Percentiles rank a stretch among this genome's conserved stretches.
Evolutionary conservation across 73 alveolate genomes (phyloP).

Genomic region (Effrenium voratum): DNA sequence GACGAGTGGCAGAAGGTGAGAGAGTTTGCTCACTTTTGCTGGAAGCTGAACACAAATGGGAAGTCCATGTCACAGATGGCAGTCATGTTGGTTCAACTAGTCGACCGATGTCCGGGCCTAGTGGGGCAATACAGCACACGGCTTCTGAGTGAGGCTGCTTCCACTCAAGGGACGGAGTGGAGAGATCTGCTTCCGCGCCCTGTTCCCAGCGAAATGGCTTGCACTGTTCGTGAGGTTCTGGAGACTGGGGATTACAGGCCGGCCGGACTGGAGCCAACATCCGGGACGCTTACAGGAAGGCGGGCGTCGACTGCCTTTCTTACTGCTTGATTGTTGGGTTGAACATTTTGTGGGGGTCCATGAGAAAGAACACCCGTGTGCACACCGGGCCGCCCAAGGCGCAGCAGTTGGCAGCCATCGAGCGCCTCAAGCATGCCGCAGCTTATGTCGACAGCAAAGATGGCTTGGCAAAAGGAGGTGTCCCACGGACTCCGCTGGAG

Average conservation of each 20-base stretch:
- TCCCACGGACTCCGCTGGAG: neutral
- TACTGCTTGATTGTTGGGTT: neutral
- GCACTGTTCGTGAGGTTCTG: neutral
- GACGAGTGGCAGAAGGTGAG: neutral
- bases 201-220: neutral
- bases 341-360: neutral
- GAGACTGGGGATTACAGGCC: neutral
- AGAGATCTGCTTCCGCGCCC: slow-evolving; percentile 24
- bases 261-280: neutral
- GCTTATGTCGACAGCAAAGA: neutral
- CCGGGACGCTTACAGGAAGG: neutral
- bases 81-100: neutral
- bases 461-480: neutral
- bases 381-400: neutral
- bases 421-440: neutral
- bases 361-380: neutral
- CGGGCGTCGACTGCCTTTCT: neutral
- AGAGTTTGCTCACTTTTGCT: neutral
- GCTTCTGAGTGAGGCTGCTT: neutral
- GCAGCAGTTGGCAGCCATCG: neutral
- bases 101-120: neutral
- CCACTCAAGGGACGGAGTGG: slow-evolving; percentile 42
- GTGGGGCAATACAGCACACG: too few species aligned
- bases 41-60: neutral
- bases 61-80: neutral